phyloP scores from a whole-genome alignment of 441 rosid genomes.

The Populus tomentosa region DNA sequence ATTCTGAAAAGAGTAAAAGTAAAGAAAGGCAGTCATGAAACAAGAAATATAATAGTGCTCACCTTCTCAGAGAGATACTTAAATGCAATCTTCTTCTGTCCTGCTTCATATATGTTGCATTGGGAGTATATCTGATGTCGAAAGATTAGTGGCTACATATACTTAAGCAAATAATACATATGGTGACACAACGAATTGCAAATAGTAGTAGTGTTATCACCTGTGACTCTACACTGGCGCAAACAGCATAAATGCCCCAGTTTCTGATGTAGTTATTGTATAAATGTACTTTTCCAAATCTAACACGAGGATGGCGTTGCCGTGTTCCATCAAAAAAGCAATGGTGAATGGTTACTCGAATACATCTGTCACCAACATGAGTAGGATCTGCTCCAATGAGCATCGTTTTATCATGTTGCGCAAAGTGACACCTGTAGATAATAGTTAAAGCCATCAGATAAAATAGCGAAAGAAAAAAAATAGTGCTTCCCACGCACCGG shows the following conservation, averaged over 20 bases:
- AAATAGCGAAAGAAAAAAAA: not conserved
- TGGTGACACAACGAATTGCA: not conserved
- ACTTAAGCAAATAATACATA: not conserved
- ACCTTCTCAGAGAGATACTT: constrained; percentile 82
- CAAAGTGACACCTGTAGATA: constrained; percentile 65
- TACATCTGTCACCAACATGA: constrained; percentile 72
- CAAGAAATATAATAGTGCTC: constrained; percentile 4
- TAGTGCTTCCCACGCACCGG: not conserved
- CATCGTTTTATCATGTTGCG: constrained; percentile 77
- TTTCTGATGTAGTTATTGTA: constrained; percentile 82
- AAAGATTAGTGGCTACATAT: not conserved
- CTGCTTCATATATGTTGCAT: constrained; percentile 92
- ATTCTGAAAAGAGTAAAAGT: not conserved
- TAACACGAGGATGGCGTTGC: constrained; percentile 91
- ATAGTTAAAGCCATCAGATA: not conserved
- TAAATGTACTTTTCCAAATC: constrained; percentile 81
- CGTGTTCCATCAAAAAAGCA: constrained; percentile 90
- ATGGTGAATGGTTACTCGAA: constrained; percentile 84
- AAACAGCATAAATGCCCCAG: constrained; percentile 96
- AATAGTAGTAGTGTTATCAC: constrained; percentile 23
- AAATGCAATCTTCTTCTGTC: constrained; percentile 74
- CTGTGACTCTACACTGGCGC: constrained; percentile 93
- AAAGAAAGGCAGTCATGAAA: not conserved
- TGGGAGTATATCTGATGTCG: constrained; percentile 70
- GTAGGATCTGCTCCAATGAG: constrained; percentile 87